Evolutionary conservation across 139 green algal genomes (phyloP).

Genomic region (Nannochloris sp.): DNA sequence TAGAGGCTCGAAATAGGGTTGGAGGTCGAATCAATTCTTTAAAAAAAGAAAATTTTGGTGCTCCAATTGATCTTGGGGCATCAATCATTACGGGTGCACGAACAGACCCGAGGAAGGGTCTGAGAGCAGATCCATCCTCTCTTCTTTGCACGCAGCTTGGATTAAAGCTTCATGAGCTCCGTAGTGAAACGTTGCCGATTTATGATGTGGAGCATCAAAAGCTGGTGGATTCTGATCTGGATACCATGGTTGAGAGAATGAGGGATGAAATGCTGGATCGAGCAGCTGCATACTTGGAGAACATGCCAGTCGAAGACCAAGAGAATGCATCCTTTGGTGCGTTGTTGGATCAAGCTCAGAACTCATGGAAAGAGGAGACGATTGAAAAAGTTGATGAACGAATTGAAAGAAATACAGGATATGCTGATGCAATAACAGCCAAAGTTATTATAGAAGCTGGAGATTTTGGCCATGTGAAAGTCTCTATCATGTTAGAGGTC

Average conservation of each 20-base stretch:
- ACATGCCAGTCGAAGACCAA: conserved; percentile 26
- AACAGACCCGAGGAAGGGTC: conserved; percentile 23
- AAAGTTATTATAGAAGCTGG: no score
- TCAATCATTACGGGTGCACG: conserved; percentile 69
- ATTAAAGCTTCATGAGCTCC: conserved; percentile 42
- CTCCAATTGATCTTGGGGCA: conserved; percentile 76
- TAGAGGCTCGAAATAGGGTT: conserved; percentile 70
- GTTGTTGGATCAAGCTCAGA: conserved; percentile 16
- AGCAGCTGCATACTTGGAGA: conserved; percentile 21
- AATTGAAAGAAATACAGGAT: no score
- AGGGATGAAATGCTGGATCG: conserved; percentile 59
- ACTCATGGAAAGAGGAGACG: neutral
- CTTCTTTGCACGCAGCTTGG: conserved; percentile 54
- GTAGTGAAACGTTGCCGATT: conserved; percentile 40
- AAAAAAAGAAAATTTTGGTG: conserved; percentile 32
- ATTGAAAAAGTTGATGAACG: neutral
- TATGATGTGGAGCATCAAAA: conserved; percentile 46
- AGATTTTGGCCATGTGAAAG: neutral
- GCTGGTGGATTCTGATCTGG: conserved; percentile 21
- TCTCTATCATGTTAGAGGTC: neutral
- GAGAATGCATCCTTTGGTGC: conserved; percentile 18
- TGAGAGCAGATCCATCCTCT: conserved; percentile 50
- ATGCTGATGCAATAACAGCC: no score
- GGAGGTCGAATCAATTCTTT: conserved; percentile 73
- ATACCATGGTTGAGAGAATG: conserved; percentile 43